phyloP scores from a whole-genome alignment of 352 stramenopile species.

The Pythium scleroteichum region DNA sequence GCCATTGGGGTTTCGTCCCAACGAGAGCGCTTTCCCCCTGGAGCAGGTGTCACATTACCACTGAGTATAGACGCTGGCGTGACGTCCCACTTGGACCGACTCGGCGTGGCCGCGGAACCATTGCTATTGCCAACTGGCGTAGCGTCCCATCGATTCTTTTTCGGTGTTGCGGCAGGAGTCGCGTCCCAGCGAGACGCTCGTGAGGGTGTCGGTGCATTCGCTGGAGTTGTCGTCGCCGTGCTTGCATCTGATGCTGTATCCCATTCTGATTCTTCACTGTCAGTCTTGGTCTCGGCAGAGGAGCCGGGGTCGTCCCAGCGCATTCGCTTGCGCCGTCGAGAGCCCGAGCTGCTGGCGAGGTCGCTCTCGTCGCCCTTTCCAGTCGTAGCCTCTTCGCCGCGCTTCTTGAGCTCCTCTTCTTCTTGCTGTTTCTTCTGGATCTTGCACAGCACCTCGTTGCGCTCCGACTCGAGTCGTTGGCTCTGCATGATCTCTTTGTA shows the following conservation, averaged over 20 bases:
- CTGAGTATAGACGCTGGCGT: constrained; percentile 72
- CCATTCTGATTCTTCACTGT: constrained; percentile 75
- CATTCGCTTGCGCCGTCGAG: constrained; percentile 69
- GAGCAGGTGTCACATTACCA: constrained; percentile 49
- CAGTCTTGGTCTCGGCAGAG: constrained; percentile 48
- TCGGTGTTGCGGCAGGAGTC: constrained; percentile 40
- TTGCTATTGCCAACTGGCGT: constrained; percentile 59
- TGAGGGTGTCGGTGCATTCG: constrained; percentile 46
- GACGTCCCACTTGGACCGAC: constrained; percentile 91
- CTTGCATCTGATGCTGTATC: constrained; percentile 55
- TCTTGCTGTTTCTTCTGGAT: constrained; percentile 85
- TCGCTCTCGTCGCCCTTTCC: constrained; percentile 32
- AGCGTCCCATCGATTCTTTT: constrained; percentile 86
- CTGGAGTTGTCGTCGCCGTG: constrained; percentile 34
- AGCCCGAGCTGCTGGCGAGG: constrained; percentile 26
- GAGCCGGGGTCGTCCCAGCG: constrained; percentile 83
- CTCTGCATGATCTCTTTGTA: constrained; percentile 92
- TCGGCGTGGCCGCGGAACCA: constrained; percentile 28
- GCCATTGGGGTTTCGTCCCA: constrained; percentile 96
- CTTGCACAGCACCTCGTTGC: constrained; percentile 84
- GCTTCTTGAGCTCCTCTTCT: constrained; percentile 47
- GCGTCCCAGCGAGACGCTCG: constrained; percentile 80
- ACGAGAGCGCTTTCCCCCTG: constrained; percentile 88
- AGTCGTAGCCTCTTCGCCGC: constrained; percentile 25
- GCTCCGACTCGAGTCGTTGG: constrained; percentile 86